Percentiles rank a stretch among this genome's conserved stretches.
Evolutionary conservation across 805 yeast species (phyloP).

Genomic region (Cyberlindnera xylosilytica): DNA sequence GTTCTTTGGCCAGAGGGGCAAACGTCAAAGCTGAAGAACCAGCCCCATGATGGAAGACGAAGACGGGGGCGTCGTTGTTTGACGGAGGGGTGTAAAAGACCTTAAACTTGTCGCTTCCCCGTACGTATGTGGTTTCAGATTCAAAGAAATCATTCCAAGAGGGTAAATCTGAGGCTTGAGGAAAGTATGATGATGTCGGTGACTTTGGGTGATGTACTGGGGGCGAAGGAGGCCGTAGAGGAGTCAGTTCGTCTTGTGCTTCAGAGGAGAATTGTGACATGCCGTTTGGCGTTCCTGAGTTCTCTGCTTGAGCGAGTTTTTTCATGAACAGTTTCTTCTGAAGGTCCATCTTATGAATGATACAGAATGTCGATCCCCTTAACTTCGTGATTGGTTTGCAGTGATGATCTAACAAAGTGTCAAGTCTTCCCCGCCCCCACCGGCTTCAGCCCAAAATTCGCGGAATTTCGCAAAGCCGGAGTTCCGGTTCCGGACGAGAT

Average conservation of each 20-base stretch:
- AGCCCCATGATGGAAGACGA: conserved; percentile 90
- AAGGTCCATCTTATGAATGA: conserved; percentile 11
- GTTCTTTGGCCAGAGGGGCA: conserved; percentile 44
- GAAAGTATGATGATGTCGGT: background rate
- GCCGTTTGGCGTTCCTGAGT: background rate
- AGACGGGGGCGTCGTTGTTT: conserved; percentile 44
- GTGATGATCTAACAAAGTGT: too few relatives aligned
- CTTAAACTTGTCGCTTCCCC: conserved; percentile 37
- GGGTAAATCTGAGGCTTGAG: background rate
- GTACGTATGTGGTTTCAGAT: conserved; percentile 21
- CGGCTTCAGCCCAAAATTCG: too few relatives aligned
- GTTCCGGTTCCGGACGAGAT: too few relatives aligned
- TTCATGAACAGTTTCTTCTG: conserved; percentile 16
- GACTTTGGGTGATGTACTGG: conserved; percentile 5
- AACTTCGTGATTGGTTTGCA: too few relatives aligned
- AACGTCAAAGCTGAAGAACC: conserved; percentile 86
- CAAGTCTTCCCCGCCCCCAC: too few relatives aligned
- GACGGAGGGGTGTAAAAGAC: conserved; percentile 58
- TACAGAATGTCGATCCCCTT: too few relatives aligned
- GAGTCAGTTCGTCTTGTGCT: conserved; percentile 12
- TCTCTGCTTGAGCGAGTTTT: conserved; percentile 9
- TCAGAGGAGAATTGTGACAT: conserved; percentile 6
- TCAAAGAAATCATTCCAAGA: conserved; percentile 36
- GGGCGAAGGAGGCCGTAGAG: conserved; percentile 15
- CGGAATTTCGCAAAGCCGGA: too few relatives aligned